A percentile compares a stretch with the other conserved stretches of the same genome.
Conservation (phyloP, 2,329 filamentous ascomycete species). For the Diplodia mutila region DNA sequence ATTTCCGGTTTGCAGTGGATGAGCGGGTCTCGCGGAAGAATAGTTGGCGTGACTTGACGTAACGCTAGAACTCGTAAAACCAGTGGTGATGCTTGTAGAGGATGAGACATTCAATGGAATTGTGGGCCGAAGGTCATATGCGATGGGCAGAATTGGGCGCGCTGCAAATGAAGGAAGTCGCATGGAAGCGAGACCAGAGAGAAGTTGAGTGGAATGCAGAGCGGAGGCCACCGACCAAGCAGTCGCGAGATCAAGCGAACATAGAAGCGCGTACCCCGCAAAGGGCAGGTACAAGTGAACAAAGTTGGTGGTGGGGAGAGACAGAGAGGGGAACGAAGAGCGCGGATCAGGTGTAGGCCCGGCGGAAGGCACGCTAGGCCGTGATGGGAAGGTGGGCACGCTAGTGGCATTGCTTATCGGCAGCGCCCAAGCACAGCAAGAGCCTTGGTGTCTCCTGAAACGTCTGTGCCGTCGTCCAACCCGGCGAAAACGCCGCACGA, state of each 20-base stretch:
- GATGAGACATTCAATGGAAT: too few species aligned
- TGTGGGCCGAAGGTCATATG: too few species aligned
- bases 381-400: background rate
- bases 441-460: constrained; percentile 8
- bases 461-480: background rate
- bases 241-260: background rate
- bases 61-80: background rate
- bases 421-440: background rate
- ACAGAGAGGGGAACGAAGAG: background rate
- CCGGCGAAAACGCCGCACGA: too few species aligned
- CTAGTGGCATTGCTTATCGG: constrained; percentile 15
- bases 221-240: background rate
- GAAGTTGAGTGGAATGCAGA: background rate
- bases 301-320: background rate
- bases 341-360: background rate
- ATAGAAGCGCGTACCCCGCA: constrained; percentile 1
- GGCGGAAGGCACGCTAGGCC: background rate
- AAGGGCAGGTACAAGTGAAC: constrained; percentile 8
- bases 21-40: background rate
- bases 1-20: too few species aligned
- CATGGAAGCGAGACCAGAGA: too few species aligned
- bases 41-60: background rate
- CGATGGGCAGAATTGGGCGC: too few species aligned
- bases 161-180: too few species aligned
- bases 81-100: background rate